phyloP scores from a whole-genome alignment of 768 basidiomycete species.

The Leucocoprinus sp. region DNA sequence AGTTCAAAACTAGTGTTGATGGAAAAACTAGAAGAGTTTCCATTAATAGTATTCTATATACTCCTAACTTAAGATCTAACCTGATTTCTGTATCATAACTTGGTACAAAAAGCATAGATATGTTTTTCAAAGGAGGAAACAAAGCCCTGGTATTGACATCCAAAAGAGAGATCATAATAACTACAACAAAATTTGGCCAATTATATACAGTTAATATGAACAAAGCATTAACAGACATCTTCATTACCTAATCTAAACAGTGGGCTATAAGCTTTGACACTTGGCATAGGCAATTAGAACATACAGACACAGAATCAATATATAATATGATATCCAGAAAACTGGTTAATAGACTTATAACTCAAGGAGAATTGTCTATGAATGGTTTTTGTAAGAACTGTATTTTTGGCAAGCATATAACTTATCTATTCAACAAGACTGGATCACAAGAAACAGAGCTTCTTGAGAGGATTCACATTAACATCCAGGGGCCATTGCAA shows the following conservation, averaged over 20 bases:
- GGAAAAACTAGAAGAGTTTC: too few species aligned
- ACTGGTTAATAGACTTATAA: constrained; percentile 16
- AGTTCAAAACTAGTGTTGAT: too few species aligned
- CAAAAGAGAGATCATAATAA: too few species aligned
- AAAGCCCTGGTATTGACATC: too few species aligned
- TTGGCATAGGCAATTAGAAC: constrained; percentile 23
- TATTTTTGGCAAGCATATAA: constrained; percentile 17
- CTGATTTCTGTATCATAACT: too few species aligned
- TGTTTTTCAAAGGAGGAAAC: too few species aligned
- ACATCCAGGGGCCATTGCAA: constrained; percentile 20
- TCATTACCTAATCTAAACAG: constrained; percentile 13
- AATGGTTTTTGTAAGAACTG: constrained; percentile 19
- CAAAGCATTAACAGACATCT: too few species aligned
- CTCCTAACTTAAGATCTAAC: too few species aligned
- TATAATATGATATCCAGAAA: constrained; percentile 9
- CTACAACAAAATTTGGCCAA: too few species aligned
- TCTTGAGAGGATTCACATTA: constrained; percentile 16
- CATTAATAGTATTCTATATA: too few species aligned
- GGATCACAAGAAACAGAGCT: constrained; percentile 13
- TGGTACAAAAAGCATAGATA: neutral
- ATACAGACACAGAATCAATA: constrained; percentile 13
- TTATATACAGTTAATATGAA: too few species aligned
- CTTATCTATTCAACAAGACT: constrained; percentile 17
- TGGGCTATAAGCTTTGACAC: constrained; percentile 15
- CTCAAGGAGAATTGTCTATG: constrained; percentile 6